Conservation (phyloP, 352 stramenopile genomes). For the Phytophthora constricta region DNA sequence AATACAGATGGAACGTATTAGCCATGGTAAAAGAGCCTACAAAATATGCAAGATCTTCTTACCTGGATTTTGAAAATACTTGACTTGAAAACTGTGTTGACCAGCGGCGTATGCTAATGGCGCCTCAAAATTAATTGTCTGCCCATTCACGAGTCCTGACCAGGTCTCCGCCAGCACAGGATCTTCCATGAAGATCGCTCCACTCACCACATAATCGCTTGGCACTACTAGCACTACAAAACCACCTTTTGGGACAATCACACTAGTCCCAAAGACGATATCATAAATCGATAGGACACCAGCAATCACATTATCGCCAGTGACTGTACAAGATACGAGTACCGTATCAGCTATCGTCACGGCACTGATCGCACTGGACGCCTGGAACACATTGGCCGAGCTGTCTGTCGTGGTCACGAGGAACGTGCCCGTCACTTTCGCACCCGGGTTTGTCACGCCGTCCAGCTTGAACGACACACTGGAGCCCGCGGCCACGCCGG, state of each 20-base stretch:
- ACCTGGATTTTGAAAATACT: slow-evolving; percentile 48
- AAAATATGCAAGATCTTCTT: too few relatives aligned
- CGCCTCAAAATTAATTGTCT: slow-evolving; percentile 19
- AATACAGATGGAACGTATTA: slow-evolving; percentile 1
- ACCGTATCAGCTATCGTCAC: slow-evolving; percentile 32
- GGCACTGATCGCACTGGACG: slow-evolving; percentile 23
- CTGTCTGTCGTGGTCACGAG: slow-evolving; percentile 44
- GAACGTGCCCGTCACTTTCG: slow-evolving; percentile 51
- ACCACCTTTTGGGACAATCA: slow-evolving; percentile 29
- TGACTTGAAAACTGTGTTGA: slow-evolving; percentile 28
- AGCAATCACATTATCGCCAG: slow-evolving; percentile 16
- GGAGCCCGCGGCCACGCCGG: slow-evolving; percentile 22
- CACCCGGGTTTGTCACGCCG: slow-evolving; percentile 60
- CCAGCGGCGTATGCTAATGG: slow-evolving; percentile 15
- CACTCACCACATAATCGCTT: slow-evolving; percentile 9
- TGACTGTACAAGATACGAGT: slow-evolving; percentile 10
- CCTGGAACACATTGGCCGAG: slow-evolving; percentile 33
- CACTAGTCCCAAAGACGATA: slow-evolving; percentile 23
- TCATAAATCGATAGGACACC: slow-evolving; percentile 28
- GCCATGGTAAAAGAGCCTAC: too few relatives aligned
- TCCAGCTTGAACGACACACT: slow-evolving; percentile 53
- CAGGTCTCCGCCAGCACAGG: background rate
- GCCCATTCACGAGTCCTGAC: slow-evolving; percentile 13
- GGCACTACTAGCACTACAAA: slow-evolving; percentile 35
- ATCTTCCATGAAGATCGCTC: slow-evolving; percentile 25